phyloP scores from a whole-genome alignment of 257 asterid species.

The Capsicum rhomboideum region DNA sequence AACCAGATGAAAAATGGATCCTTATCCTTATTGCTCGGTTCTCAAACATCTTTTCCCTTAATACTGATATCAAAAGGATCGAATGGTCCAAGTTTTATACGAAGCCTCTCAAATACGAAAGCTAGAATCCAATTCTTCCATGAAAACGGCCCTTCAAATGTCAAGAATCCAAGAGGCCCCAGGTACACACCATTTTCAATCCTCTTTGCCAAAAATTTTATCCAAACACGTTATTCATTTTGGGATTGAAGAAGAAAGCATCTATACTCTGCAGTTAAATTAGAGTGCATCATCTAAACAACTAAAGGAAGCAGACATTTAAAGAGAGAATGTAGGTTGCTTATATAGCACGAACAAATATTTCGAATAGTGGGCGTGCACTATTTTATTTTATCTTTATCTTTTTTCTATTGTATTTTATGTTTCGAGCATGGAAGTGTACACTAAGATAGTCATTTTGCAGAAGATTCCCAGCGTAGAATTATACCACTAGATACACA shows the following conservation, averaged over 20 bases:
- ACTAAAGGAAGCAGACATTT: neutral
- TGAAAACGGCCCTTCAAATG: conserved; percentile 79
- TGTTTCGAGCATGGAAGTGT: neutral
- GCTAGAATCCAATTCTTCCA: conserved; percentile 83
- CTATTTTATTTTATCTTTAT: neutral
- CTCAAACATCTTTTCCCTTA: conserved; percentile 64
- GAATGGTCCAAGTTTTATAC: conserved; percentile 71
- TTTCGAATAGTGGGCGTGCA: neutral
- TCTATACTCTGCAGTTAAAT: neutral
- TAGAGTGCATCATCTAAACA: neutral
- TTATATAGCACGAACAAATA: neutral
- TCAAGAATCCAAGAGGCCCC: conserved; percentile 63
- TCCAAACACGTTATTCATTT: neutral
- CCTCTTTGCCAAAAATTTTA: conserved; percentile 52
- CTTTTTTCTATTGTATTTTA: neutral
- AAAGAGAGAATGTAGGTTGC: neutral
- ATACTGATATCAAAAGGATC: conserved; percentile 58
- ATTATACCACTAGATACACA: neutral
- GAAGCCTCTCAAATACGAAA: conserved; percentile 60
- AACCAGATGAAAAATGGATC: conserved; percentile 91
- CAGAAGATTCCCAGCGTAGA: neutral
- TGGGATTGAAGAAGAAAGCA: neutral
- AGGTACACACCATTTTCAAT: conserved; percentile 93
- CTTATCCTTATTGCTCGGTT: conserved; percentile 55
- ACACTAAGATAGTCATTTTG: neutral